Evolutionary conservation across 2,329 filamentous ascomycete genomes (phyloP), one percentile per base, ranked within the genome.

Genomic region (Diaporthe vaccinii): DNA sequence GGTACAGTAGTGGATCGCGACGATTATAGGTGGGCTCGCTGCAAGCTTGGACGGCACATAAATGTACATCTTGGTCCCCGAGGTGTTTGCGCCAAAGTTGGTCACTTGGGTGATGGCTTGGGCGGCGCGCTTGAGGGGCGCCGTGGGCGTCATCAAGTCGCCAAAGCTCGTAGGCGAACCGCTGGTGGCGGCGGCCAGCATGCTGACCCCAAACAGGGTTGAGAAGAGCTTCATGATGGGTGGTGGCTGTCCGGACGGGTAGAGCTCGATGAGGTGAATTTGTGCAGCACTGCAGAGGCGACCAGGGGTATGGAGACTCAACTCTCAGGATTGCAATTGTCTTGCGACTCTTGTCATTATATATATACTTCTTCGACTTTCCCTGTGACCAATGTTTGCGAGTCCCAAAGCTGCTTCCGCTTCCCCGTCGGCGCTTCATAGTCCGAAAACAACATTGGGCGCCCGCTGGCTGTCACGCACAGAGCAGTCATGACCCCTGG

Each of bases 1-100:
- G 22, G 62, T 62, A 22, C 65, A 76, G 71, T 76, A 74, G 82
- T 91, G 87, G 75, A 89, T 84, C 4, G 87, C 89, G 2, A 91
- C 87, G 25, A 91, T 82, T 57, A 92, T 84, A 1, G 84, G 85
- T 0, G 89, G 88, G 41, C 36, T 46, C 1, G 74, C 41, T 0
- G 81, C 80, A 8, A 86, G 79, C 15, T 78, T 83, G 67, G 82
- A 80, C 2, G 85, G 84, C 12, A 82, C 81, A 49, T 82, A 82
- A 73, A 82, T 81, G 76, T 79, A 82, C 79, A 82, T 82, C 71
- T 79, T 79, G 15, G 78, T 79, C 22, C 65, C 65, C 4, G 74
- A 75, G 0, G 69, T 44, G 76, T 82, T 82, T 22, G 78, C 77
- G 20, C 80, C 81, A 31, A 81, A 82, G 78, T 78, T 79, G 73